phyloP scores from a whole-genome alignment of 208 protist species.

The Leishmania gerbilli region DNA sequence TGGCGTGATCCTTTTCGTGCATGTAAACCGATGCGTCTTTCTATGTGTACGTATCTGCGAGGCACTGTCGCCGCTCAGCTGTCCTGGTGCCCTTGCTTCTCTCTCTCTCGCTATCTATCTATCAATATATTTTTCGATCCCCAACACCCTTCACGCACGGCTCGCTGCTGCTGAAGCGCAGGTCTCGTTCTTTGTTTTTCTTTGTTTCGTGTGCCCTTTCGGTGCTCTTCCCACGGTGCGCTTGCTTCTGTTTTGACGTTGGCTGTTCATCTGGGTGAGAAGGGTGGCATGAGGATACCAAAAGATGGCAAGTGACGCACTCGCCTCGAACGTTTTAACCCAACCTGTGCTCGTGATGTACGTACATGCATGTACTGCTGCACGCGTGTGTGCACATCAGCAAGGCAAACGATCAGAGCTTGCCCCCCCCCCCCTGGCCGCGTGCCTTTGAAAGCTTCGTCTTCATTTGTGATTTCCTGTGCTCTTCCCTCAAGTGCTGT shows the following conservation, averaged over 20 bases:
- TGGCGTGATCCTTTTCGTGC: constrained; percentile 45
- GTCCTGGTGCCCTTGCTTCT: too few species aligned
- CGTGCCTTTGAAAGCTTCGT: not conserved
- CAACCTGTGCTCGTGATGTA: not conserved
- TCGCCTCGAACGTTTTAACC: not conserved
- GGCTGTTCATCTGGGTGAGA: too few species aligned
- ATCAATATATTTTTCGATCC: not conserved
- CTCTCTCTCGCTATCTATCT: too few species aligned
- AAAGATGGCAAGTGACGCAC: too few species aligned
- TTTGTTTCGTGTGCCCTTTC: not conserved
- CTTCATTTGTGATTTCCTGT: not conserved
- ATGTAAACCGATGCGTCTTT: not conserved
- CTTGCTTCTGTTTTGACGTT: not conserved
- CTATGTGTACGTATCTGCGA: not conserved
- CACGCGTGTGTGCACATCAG: not conserved
- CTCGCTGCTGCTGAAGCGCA: not conserved
- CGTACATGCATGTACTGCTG: not conserved
- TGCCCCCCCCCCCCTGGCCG: not conserved
- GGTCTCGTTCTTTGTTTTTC: not conserved
- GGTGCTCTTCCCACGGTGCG: not conserved
- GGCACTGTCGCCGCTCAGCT: not conserved
- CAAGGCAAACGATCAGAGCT: not conserved
- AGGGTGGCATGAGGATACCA: not conserved
- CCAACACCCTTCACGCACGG: not conserved
- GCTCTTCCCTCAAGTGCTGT: too few species aligned